Conservation (phyloP, 345 rosid species). For the Crucihimalaya himalaica region DNA sequence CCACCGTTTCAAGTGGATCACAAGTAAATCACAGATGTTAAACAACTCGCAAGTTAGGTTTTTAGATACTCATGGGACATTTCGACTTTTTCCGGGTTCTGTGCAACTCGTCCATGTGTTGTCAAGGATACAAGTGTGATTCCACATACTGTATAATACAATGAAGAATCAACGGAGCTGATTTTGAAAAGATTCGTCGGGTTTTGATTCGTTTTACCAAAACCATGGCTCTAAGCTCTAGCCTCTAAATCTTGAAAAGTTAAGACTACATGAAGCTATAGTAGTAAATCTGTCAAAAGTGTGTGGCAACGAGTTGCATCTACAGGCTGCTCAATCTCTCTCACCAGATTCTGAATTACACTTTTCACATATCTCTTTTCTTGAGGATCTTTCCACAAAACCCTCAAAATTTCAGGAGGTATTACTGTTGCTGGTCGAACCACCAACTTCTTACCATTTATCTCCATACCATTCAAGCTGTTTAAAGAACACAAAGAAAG, state of each 20-base stretch:
- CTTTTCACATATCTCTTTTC: conserved; percentile 38
- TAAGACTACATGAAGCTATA: not conserved
- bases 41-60: too few relatives aligned
- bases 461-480: conserved; percentile 46
- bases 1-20: too few relatives aligned
- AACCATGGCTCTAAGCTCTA: conserved; percentile 23
- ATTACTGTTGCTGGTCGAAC: conserved; percentile 43
- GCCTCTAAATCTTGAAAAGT: conserved; percentile 6
- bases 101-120: too few relatives aligned
- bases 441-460: conserved; percentile 34
- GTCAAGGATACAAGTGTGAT: too few relatives aligned
- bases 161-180: too few relatives aligned
- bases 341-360: conserved; percentile 24
- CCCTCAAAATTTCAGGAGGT: conserved; percentile 38
- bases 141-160: too few relatives aligned
- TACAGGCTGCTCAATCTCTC: conserved; percentile 24
- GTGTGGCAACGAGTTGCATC: not conserved
- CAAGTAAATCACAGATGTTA: too few relatives aligned
- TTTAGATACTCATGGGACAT: too few relatives aligned
- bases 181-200: too few relatives aligned
- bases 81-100: too few relatives aligned
- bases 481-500: not conserved
- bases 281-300: not conserved
- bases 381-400: conserved; percentile 46
- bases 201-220: conserved; percentile 3